These are phyloP conservation scores for Mycena rebaudengoi DNA, from an alignment of 768 basidiomycete genomes.

Conservation along the genomic window DNA sequence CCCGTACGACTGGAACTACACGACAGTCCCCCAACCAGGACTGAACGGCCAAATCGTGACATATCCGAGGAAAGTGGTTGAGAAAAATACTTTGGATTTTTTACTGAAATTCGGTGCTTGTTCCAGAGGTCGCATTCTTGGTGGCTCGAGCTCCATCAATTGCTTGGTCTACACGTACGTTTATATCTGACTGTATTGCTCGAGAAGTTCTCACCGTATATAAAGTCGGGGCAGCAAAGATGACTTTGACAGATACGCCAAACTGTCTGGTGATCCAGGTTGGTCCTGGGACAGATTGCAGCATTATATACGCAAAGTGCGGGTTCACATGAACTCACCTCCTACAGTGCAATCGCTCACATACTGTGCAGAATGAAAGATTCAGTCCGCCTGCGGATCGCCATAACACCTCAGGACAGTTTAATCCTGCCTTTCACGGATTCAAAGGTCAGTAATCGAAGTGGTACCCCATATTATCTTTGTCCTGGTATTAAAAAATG, in stretches of 20 bases:
- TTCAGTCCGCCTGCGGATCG: constrained; percentile 37
- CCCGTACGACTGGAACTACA: not conserved
- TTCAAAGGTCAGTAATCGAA: constrained; percentile 27
- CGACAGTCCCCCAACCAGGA: not conserved
- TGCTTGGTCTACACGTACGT: not conserved
- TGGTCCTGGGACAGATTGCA: constrained; percentile 29
- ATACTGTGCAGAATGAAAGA: constrained; percentile 37
- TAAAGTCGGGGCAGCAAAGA: constrained; percentile 24
- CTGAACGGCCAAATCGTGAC: not conserved
- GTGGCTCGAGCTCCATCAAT: not conserved
- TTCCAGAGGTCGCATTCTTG: not conserved
- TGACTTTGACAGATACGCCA: constrained; percentile 28
- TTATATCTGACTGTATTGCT: not conserved
- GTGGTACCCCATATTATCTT: too few relatives aligned
- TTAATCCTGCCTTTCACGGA: constrained; percentile 33
- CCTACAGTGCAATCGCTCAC: not conserved
- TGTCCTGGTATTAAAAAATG: too few relatives aligned
- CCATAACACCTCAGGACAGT: too few relatives aligned
- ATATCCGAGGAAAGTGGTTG: too few relatives aligned
- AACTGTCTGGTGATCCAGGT: constrained; percentile 19
- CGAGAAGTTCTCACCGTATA: constrained; percentile 23
- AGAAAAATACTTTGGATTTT: too few relatives aligned
- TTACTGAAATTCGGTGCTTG: too few relatives aligned
- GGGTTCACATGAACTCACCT: not conserved
- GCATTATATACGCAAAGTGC: constrained; percentile 24